Evolutionary conservation across 2,329 filamentous ascomycete species (phyloP), one percentile per base, ranked within the genome.

Genomic region (Cytospora paraplurivora): DNA sequence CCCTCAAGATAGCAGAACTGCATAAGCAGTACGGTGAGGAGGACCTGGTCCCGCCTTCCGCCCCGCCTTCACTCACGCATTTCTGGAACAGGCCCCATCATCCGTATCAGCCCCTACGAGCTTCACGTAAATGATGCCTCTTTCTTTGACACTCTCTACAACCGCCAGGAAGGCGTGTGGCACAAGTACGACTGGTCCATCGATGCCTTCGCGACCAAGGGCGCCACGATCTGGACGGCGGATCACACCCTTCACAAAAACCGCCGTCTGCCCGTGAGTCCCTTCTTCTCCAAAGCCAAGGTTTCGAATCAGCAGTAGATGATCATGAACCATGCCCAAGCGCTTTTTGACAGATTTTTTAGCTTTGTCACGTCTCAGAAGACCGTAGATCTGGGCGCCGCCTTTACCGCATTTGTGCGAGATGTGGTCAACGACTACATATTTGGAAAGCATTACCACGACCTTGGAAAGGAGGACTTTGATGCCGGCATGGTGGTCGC

Each of bases 1-100:
- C 72, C 17, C 77, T 74, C 67, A 74, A 78, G 60, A 77, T 81
- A 21, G 68, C 71, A 52, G 71, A 76, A 56, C 69, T 81, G 68
- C 79, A 81, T 67, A 68, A 76, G 53, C 67, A 71, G 67, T 81
- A 80, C 62, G 79, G 79, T 56, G 33, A 38, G 38, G 13, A 13
- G 12, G 5, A n/a, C 49, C 19, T 33, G 7, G 15, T 21, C 15
- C 15, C 8, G 11, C 10, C 10, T 34, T 33, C 37, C 41, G 15
- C 41, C 32, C 10, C 19, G 44, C 11, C 13, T 56, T 34, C 12
- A 8, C 15, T 52, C 38, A 38, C 19, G 41, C 41, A 12, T 11
- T 27, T 27, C 33, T 50, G 0, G 4, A 50, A 37, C 33, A 62
- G 44, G 52, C 6, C 59, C 59, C 33, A 62, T 56, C 13, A 52